phyloP scores from a whole-genome alignment of 2,329 filamentous ascomycete species.

The Fusarium sp. region DNA sequence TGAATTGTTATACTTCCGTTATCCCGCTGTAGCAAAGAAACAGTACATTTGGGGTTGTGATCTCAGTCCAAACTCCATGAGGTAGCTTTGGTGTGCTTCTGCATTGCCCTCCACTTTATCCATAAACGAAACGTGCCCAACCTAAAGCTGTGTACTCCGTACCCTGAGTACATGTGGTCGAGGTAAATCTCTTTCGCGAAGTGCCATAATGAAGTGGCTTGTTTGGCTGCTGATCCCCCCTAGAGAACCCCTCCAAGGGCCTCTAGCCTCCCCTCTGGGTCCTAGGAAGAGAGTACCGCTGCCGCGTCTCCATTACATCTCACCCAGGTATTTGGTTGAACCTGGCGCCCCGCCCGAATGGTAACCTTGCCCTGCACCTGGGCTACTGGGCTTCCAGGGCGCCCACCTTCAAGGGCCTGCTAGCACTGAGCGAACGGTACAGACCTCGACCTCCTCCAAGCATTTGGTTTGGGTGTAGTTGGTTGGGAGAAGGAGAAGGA shows the following conservation, averaged over 20 bases:
- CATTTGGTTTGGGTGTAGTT: conserved; percentile 28
- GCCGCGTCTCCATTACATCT: conserved; percentile 40
- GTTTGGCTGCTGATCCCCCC: conserved; percentile 33
- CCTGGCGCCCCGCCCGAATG: conserved; percentile 41
- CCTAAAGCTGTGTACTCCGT: conserved; percentile 14
- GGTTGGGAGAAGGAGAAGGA: conserved; percentile 19
- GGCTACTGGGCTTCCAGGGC: conserved; percentile 17
- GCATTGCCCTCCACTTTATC: conserved; percentile 37
- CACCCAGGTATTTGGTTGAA: conserved; percentile 44
- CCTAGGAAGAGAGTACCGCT: conserved; percentile 39
- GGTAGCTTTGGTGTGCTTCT: conserved; percentile 32
- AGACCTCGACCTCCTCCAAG: conserved; percentile 23
- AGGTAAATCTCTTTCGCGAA: conserved; percentile 38
- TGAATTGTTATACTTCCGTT: conserved; percentile 20
- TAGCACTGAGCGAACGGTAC: conserved; percentile 33
- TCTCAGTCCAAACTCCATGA: conserved; percentile 5
- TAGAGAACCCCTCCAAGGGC: conserved; percentile 30
- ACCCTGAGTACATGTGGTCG: conserved; percentile 23
- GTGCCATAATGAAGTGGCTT: conserved; percentile 40
- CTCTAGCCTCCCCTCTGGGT: conserved; percentile 35
- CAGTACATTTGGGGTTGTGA: conserved; percentile 16
- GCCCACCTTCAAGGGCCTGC: conserved; percentile 35
- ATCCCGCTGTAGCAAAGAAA: conserved; percentile 10
- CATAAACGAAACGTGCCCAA: conserved; percentile 25
- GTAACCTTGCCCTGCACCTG: conserved; percentile 16